These are phyloP conservation scores for Penicillium palitans DNA, from an alignment of 2,329 filamentous ascomycete species.

Conservation along the genomic window DNA sequence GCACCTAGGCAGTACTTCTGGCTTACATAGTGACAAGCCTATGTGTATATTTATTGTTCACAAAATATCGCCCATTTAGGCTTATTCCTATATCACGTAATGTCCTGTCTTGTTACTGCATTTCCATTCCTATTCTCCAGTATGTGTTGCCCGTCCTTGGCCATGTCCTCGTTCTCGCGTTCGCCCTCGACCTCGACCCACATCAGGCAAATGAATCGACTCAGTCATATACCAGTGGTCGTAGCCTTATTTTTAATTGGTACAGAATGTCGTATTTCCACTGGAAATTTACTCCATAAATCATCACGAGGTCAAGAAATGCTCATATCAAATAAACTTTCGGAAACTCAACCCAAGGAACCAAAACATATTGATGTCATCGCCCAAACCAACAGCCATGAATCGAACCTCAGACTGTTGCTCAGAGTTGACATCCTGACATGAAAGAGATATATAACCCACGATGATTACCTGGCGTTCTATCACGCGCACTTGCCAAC, in stretches of 20 bases:
- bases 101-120: too few relatives aligned
- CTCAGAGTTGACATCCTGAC: not conserved
- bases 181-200: too few relatives aligned
- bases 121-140: too few relatives aligned
- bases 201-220: too few relatives aligned
- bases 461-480: slow-evolving; percentile 9
- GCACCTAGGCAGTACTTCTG: too few relatives aligned
- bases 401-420: not conserved
- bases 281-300: not conserved
- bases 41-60: too few relatives aligned
- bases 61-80: not conserved
- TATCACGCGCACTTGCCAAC: not conserved
- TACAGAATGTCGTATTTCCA: not conserved
- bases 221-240: not conserved
- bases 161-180: too few relatives aligned
- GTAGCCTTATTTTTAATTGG: not conserved
- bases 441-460: not conserved
- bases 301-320: not conserved
- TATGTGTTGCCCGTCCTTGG: too few relatives aligned
- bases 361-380: slow-evolving; percentile 9
- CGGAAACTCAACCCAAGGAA: slow-evolving; percentile 5
- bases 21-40: too few relatives aligned
- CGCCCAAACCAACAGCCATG: not conserved
- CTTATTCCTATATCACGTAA: too few relatives aligned
- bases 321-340: slow-evolving; percentile 1